Base-by-base conservation (phyloP, 257 asterid genomes). In the Jacaranda mimosifolia region DNA sequence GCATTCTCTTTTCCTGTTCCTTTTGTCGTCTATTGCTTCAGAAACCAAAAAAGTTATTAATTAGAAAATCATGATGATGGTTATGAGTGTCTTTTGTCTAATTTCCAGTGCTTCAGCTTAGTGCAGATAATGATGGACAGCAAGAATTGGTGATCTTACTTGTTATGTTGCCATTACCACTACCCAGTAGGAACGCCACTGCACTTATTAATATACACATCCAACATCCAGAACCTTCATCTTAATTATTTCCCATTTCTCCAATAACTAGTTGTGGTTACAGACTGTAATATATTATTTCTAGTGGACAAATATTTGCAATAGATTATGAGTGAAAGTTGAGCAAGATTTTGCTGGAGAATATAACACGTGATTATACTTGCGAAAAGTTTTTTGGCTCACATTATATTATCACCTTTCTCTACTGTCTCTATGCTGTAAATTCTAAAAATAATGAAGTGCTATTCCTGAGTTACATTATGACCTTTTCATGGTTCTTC, bases 171-270 rank as follows among this genome's bases (percentile, higher is more conserved):
- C 85, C 80, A 63, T 73, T 73, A 80, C 69, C 52, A 9, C 72
- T 63, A 45, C 7, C 82, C 19, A 72, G 84, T 79, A 67, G 79
- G 83, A 79, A 67, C 80, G 75, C 57, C 64, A 53, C 74, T 73
- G 71, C 82, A 76, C 80, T 72, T 67, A 13, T 17, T 32, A 45
- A 11, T 15, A 10, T 32, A 5, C 59, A 57, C 59, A 58, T 57
- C 71, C 76, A 17, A 7, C 40, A 52, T 72, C 70, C 21, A n/a
- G 72, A 62, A 51, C 55, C 65, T 56, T 76, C 76, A 57, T 40
- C 67, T 48, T 59, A 74, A 51, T 80, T 48, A 70, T 63, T 56
- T 70, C 74, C 73, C 74, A 70, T 68, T 63, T 60, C 73, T 70
- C 65, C 53, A 68, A 43, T 36, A 21, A n/a, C 21, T 26, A 26